Base-by-base conservation (phyloP, 2,329 filamentous ascomycete species). In the Fusarium concolor region DNA sequence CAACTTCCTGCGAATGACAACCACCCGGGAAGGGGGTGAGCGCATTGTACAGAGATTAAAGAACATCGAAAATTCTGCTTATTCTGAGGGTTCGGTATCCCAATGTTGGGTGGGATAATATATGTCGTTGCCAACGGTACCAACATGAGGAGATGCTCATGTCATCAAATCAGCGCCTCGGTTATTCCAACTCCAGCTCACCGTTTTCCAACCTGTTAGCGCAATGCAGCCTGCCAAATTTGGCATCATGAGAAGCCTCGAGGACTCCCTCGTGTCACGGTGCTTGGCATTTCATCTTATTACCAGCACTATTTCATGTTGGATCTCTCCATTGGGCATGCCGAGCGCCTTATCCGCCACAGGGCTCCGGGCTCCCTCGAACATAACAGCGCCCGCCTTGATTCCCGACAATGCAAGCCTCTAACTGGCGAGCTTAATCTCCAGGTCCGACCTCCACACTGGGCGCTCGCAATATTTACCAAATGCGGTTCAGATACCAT, bases 151-250 rank as follows among this genome's bases (percentile, higher is more conserved):
- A 53, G 55, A 72, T 50, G 53, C 62, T 62, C 63, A 54, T 60
- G 31, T 39, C 52, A 50, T 58, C 60, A 55, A 70, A 63, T 60
- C 62, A 52, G 37, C 26, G 55, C 46, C 67, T 66, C 53, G 50
- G 58, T 45, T 69, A 65, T 56, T 62, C 59, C 49, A 67, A 60
- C 44, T 67, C 67, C 62, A 66, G 54, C 58, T 64, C 65, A 68
- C 65, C 61, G 60, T 59, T 62, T 63, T 60, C 54, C 31, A 53
- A 51, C 62, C 57, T 63, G 63, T 63, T 71, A 74, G 59, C 62
- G 51, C 52, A 50, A 70, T 74, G 71, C 71, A 74, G 59, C 57
- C 53, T 57, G 57, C 71, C 62, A 71, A 60, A 74, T 71, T 68
- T 49, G 71, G 71, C 51, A 72, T 50, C 35, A 51, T 49, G 41